These are phyloP conservation scores for Gilbertella persicaria DNA, from an alignment of 371 early-diverging fungal species.

Conservation along the genomic window DNA sequence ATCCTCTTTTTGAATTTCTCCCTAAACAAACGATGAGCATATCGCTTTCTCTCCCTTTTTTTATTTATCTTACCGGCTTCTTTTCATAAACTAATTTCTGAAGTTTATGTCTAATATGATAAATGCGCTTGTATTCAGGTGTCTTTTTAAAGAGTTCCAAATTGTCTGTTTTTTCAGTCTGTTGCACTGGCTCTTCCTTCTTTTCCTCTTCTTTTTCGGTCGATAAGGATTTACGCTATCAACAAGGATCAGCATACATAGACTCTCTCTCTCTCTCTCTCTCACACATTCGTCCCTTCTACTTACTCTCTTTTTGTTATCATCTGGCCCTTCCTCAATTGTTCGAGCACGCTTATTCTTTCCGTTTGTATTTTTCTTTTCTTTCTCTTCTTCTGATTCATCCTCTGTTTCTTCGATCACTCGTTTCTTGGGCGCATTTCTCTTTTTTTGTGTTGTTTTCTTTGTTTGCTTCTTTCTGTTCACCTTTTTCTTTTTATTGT, in stretches of 20 bases:
- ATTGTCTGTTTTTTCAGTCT: slow-evolving; percentile 1
- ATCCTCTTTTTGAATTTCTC: slow-evolving; percentile 31
- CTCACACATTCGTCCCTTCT: neutral
- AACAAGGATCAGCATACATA: neutral
- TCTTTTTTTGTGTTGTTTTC: slow-evolving; percentile 1
- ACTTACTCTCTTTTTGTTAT: slow-evolving; percentile 16
- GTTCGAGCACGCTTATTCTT: slow-evolving; percentile 2
- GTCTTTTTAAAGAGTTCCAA: slow-evolving; percentile 24
- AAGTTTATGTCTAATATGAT: slow-evolving; percentile 37
- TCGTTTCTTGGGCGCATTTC: neutral
- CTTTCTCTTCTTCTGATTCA: neutral
- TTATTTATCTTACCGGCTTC: slow-evolving; percentile 20
- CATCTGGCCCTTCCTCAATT: slow-evolving; percentile 1
- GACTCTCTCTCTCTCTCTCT: neutral
- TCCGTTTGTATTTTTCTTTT: neutral
- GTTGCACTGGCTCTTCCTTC: neutral
- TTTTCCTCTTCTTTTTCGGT: slow-evolving; percentile 19
- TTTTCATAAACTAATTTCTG: slow-evolving; percentile 39
- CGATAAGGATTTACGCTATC: slow-evolving; percentile 22
- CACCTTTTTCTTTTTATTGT: slow-evolving; percentile 4
- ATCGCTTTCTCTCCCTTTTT: neutral
- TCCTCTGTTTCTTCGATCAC: neutral
- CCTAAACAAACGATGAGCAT: slow-evolving; percentile 15
- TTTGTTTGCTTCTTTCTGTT: neutral
- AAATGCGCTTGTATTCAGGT: slow-evolving; percentile 13